Base-by-base conservation (phyloP, 768 basidiomycete genomes). In the Rhizopogon vesiculosus region DNA sequence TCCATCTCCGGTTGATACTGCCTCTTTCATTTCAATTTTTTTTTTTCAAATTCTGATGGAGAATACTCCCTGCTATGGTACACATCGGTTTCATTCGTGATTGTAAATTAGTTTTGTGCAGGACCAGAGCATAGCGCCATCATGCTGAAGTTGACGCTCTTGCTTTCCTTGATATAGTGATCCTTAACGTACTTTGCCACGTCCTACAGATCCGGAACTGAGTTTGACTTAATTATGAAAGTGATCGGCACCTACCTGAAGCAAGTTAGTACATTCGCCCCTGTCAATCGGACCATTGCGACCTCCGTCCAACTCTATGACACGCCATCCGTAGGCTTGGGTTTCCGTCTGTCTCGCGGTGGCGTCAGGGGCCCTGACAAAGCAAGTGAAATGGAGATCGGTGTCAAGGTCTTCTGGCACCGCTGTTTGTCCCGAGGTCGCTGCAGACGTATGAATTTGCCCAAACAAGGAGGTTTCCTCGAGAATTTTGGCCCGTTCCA, bases 231-330 rank as follows among this genome's bases (percentile, higher is more conserved):
- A 35, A 25, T 42, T 2, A 29, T 38, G 15, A 16, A 51, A 42
- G 1, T n/a, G 8, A 33, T 40, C 31, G 45, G 44, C n/a, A 25
- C 58, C 13, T 62, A 81, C 89, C 66, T 74, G 65, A 50, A 93
- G 67, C 43, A 93, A 71, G 64, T 88, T 75, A 1, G 57, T 69
- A 59, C 82, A 83, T 55, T 76, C 74, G 0, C 91, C 91, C 60
- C 86, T 79, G 66, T 97, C 93, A 61, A 97, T 76, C 1, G 94
- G 93, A 3, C 90, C 90, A 8, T 66, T 71, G 43, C 94, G 73
- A 42, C 83, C 72, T 1, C 94, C 94, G 70, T 97, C 93, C 45
- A 98, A 74, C 69, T 97, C 95, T 44, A 96, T 73, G 7, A 97
- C 68, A 45, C 87, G 78, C 70, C 59, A 64, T 64, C 38, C 64